Evolutionary conservation across 176 grass and related monocot genomes (phyloP).

Genomic region (Juncus inflexus): DNA sequence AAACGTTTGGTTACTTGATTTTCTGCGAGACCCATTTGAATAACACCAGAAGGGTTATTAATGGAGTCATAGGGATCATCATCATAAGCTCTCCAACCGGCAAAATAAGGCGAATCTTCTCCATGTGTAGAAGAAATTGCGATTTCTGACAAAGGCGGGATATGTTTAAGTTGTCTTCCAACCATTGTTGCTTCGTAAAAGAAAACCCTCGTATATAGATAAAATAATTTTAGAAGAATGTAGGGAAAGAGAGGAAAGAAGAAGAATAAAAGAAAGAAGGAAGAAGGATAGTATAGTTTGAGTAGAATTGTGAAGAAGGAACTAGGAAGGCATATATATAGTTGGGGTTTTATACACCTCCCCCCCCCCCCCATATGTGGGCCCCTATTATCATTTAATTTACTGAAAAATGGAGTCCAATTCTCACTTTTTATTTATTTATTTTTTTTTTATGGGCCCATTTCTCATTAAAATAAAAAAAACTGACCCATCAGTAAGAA

Average conservation of each 20-base stretch:
- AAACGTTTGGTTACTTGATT: constrained; percentile 49
- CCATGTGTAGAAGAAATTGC: constrained; percentile 56
- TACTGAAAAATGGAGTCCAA: too few relatives aligned
- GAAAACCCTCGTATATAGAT: too few relatives aligned
- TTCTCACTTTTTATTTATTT: too few relatives aligned
- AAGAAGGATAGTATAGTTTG: constrained; percentile 3
- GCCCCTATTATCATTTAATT: too few relatives aligned
- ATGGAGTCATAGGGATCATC: constrained; percentile 62
- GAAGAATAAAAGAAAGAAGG: not conserved
- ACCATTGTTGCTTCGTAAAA: constrained; percentile 4
- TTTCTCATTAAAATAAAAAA: too few relatives aligned
- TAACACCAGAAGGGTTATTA: constrained; percentile 58
- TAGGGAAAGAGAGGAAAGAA: not conserved
- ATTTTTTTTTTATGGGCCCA: too few relatives aligned
- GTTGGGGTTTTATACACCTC: too few relatives aligned
- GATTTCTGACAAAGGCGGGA: constrained; percentile 39
- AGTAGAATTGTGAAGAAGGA: constrained; percentile 19
- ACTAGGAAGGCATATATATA: not conserved
- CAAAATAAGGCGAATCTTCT: constrained; percentile 91
- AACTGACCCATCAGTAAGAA: too few relatives aligned
- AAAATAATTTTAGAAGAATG: too few relatives aligned
- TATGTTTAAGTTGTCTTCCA: constrained; percentile 6
- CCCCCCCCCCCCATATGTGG: too few relatives aligned
- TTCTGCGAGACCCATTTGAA: constrained; percentile 91
- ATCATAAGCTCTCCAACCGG: constrained; percentile 82